Evolutionary conservation across 257 asterid species (phyloP).

Genomic region (Knoxia roxburghii): DNA sequence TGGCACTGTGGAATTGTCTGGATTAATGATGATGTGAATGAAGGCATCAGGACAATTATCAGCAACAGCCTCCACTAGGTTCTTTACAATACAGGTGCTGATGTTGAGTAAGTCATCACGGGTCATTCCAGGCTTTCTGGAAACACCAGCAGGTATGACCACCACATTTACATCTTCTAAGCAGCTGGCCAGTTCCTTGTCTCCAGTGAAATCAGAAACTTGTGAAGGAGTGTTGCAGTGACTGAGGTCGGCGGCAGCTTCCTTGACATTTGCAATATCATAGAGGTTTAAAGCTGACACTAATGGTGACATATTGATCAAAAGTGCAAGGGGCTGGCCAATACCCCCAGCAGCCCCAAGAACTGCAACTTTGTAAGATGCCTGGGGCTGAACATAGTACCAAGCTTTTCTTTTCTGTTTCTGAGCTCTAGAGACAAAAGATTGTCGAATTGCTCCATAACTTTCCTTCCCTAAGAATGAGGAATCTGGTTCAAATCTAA

Average conservation of each 20-base stretch:
- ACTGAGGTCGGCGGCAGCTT: slow-evolving; percentile 86
- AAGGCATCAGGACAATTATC: slow-evolving; percentile 82
- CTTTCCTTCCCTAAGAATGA: slow-evolving; percentile 50
- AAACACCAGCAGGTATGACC: slow-evolving; percentile 86
- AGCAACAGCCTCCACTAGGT: slow-evolving; percentile 66
- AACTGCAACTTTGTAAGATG: slow-evolving; percentile 76
- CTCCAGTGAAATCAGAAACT: slow-evolving; percentile 66
- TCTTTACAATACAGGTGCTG: slow-evolving; percentile 69
- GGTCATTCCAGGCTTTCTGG: slow-evolving; percentile 87
- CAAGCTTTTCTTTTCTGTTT: slow-evolving; percentile 28
- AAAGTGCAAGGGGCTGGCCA: slow-evolving; percentile 80
- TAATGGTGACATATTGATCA: slow-evolving; percentile 82
- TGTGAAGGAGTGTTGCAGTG: slow-evolving; percentile 86
- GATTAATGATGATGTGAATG: slow-evolving; percentile 80
- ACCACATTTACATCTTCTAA: slow-evolving; percentile 65
- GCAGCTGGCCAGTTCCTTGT: slow-evolving; percentile 52
- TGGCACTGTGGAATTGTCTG: slow-evolving; percentile 82
- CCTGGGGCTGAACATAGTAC: slow-evolving; percentile 56
- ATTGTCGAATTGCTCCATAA: slow-evolving; percentile 27
- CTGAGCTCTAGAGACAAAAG: slow-evolving; percentile 28
- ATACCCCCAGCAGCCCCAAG: slow-evolving; percentile 87
- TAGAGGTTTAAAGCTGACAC: slow-evolving; percentile 64
- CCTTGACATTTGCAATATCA: slow-evolving; percentile 79
- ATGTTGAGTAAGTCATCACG: slow-evolving; percentile 85
- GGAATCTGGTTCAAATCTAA: slow-evolving; percentile 30